Percentiles rank a stretch among this genome's conserved stretches.
These are phyloP conservation scores for Elaeagnus macrophylla DNA, from an alignment of 306 rosid species.

Conservation along the genomic window DNA sequence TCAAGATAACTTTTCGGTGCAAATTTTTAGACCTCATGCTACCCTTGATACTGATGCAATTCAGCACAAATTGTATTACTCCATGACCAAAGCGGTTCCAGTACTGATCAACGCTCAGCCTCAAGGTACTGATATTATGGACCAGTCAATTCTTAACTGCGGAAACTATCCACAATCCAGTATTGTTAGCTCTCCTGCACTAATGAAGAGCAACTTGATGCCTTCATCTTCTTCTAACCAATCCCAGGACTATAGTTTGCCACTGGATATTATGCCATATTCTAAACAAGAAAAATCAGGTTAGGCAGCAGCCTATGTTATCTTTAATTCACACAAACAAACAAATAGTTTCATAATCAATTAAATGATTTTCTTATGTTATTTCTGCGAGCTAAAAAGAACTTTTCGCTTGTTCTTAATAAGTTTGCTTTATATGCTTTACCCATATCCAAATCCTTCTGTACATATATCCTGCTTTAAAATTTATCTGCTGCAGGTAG, in stretches of 20 bases:
- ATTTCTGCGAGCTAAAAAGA: too few relatives aligned
- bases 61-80: constrained; percentile 34
- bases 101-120: constrained; percentile 10
- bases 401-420: too few relatives aligned
- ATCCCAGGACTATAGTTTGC: constrained; percentile 19
- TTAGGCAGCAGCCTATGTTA: constrained; percentile 13
- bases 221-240: constrained; percentile 25
- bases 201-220: constrained; percentile 14
- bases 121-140: constrained; percentile 22
- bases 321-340: neutral
- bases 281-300: constrained; percentile 50
- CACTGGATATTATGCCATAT: constrained; percentile 26
- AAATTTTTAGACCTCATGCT: constrained; percentile 29
- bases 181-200: constrained; percentile 26
- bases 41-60: constrained; percentile 18
- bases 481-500: constrained; percentile 24
- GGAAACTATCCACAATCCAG: constrained; percentile 21
- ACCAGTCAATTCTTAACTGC: constrained; percentile 27
- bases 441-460: neutral
- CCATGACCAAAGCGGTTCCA: constrained; percentile 43
- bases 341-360: neutral
- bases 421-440: too few relatives aligned
- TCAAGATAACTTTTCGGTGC: constrained; percentile 40
- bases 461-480: neutral
- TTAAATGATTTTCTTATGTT: too few relatives aligned